Evolutionary conservation across 1,284 basidiomycete species (phyloP).

Genomic region (Gomphus sp.): DNA sequence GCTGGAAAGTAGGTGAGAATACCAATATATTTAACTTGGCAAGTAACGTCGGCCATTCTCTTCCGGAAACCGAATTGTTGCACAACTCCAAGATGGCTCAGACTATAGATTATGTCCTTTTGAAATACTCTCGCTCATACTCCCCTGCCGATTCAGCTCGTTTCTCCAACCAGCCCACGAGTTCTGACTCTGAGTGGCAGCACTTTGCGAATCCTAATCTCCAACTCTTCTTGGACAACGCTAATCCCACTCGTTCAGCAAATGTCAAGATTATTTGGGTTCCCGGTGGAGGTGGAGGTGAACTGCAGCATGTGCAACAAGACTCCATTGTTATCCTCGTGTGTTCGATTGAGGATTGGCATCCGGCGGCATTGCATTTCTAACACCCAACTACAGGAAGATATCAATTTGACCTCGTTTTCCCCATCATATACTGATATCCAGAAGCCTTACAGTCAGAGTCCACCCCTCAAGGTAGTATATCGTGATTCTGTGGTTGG

Average conservation of each 20-base stretch:
- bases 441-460: conserved; percentile 8
- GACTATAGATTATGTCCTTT: conserved; percentile 30
- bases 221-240: conserved; percentile 55
- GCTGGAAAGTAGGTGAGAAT: too few species aligned
- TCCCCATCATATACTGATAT: conserved; percentile 21
- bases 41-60: too few species aligned
- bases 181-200: conserved; percentile 51
- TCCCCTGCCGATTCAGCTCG: conserved; percentile 20
- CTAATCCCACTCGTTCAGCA: conserved; percentile 44
- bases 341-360: conserved; percentile 22
- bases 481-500: conserved; percentile 64
- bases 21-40: neutral
- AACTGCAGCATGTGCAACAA: conserved; percentile 29
- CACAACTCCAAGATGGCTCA: neutral
- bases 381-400: conserved; percentile 39
- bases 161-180: conserved; percentile 15
- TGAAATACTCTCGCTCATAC: conserved; percentile 63
- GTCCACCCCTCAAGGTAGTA: conserved; percentile 57
- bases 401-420: conserved; percentile 60
- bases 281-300: conserved; percentile 28
- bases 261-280: conserved; percentile 56
- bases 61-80: too few species aligned
- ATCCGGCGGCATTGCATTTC: neutral
- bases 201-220: conserved; percentile 65
- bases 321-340: conserved; percentile 52